phyloP scores from a whole-genome alignment of 176 grass and related monocot species.

The Lolium multiflorum region DNA sequence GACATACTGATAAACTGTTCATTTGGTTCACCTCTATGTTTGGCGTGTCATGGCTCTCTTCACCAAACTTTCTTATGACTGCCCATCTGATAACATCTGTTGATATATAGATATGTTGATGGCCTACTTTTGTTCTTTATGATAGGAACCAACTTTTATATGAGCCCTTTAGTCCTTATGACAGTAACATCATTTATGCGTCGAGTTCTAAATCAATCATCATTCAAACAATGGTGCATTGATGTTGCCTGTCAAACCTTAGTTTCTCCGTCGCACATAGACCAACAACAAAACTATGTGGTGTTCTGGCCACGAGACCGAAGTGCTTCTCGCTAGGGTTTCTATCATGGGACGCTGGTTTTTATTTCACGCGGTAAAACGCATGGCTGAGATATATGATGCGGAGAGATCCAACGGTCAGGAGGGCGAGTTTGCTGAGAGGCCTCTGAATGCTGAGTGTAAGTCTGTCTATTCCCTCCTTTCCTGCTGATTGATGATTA shows the following conservation, averaged over 20 bases:
- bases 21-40: constrained; percentile 26
- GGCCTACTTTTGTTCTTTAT: constrained; percentile 25
- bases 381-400: no score
- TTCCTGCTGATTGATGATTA: not conserved
- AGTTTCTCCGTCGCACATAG: not conserved
- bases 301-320: not conserved
- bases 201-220: no score
- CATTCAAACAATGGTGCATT: no score
- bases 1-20: constrained; percentile 22
- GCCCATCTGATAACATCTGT: constrained; percentile 10
- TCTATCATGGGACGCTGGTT: no score
- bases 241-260: not conserved
- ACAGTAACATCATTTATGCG: not conserved
- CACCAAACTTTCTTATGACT: constrained; percentile 30
- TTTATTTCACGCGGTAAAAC: no score
- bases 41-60: constrained; percentile 27
- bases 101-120: constrained; percentile 18
- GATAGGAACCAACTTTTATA: constrained; percentile 18
- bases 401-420: no score
- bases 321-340: constrained; percentile 12
- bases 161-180: constrained; percentile 19
- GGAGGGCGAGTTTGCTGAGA: no score
- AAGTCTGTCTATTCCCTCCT: not conserved
- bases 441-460: not conserved
- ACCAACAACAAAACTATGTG: not conserved